Base-by-base conservation (phyloP, 2,329 filamentous ascomycete species). In the Colletotrichum sublineola region DNA sequence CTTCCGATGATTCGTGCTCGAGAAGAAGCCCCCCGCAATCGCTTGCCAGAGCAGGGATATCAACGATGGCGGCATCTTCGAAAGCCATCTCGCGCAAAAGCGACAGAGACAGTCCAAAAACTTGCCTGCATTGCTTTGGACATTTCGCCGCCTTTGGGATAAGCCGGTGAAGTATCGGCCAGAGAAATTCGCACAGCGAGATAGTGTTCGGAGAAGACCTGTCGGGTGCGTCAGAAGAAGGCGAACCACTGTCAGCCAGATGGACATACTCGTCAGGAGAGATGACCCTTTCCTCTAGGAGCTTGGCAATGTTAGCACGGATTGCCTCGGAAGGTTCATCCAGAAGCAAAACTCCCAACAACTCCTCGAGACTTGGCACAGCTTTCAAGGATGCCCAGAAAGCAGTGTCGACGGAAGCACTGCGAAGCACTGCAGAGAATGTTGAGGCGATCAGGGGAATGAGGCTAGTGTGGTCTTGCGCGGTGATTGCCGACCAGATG, bases 121-220 rank as follows among this genome's bases (percentile, higher is more conserved):
- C 76, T 61, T 89, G 86, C 33, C 84, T 81, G 68, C 86, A 86
- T 40, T 80, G 79, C 8, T 64, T 68, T 14, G 82, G 78, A 67
- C 77, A 75, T 1, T 44, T 60, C 4, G 79, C 77, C 31, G 83
- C 83, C 61, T 78, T 76, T 20, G 79, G 80, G 8, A 86, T 76
- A 38, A 86, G 77, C 15, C 77, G 77, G 9, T 80, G 79, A 12
- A 85, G 74, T 11, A 84, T 74, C 1, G 86, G 83, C 86, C 87
- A 88, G 71, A 89, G 85, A 44, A 85, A 81, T 20, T 81, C 78
- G 18, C 83, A 81, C 66, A 88, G 84, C 15, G 83, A 81, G 3
- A 79, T 73, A 3, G 82, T 77, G 12, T 77, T 76, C 15, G 83
- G 78, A 18, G 75, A 74, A 6, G 76, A 74, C 72, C 76, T 73